Percentiles rank a stretch among this genome's conserved stretches.
Conservation (phyloP, 306 rosid species). For the Senna siamea region DNA sequence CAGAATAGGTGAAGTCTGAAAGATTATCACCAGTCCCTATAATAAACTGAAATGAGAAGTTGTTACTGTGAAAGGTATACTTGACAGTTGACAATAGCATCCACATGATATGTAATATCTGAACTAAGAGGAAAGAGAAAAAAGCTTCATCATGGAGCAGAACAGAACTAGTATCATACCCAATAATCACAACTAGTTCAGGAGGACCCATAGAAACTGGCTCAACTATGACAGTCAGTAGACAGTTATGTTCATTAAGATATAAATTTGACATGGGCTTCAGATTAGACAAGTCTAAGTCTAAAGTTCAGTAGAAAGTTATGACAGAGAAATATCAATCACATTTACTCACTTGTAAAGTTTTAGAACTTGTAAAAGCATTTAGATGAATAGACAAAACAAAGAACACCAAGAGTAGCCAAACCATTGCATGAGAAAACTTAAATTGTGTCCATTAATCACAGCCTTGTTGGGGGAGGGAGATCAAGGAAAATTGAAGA, state of each 20-base stretch:
- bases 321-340: constrained; percentile 25
- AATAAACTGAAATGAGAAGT: constrained; percentile 82
- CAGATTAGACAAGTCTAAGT: constrained; percentile 21
- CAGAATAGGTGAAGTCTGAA: constrained; percentile 77
- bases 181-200: constrained; percentile 2
- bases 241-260: constrained; percentile 15
- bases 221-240: constrained; percentile 28
- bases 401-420: constrained; percentile 10
- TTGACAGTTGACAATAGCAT: constrained; percentile 16
- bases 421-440: constrained; percentile 18
- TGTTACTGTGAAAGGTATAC: constrained; percentile 54
- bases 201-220: constrained; percentile 16
- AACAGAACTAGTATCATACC: constrained; percentile 28
- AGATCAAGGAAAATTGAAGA: not conserved
- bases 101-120: constrained; percentile 28
- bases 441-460: not conserved
- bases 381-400: not conserved
- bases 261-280: constrained; percentile 28
- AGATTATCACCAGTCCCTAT: constrained; percentile 78
- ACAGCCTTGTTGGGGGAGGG: constrained; percentile 5
- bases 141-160: constrained; percentile 30
- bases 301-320: constrained; percentile 24
- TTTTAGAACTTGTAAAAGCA: constrained; percentile 7
- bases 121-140: constrained; percentile 31
- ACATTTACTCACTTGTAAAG: constrained; percentile 3